Evolutionary conservation across 257 asterid species (phyloP).

Genomic region (Solanum microdontum): DNA sequence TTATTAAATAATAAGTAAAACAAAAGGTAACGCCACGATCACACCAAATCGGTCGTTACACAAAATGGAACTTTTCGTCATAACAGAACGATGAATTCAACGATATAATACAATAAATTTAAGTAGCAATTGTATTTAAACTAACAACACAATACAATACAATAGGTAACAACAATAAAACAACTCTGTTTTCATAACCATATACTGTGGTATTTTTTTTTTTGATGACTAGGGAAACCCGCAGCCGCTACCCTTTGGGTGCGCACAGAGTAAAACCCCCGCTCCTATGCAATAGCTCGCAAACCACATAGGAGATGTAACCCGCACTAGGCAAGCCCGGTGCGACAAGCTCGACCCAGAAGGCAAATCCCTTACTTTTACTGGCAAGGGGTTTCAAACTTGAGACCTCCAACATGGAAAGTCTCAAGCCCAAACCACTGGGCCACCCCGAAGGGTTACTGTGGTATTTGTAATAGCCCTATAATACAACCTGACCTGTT

Average conservation of each 20-base stretch:
- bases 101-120: not conserved
- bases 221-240: no score
- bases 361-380: no score
- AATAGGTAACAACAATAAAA: not conserved
- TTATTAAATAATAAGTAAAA: not conserved
- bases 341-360: no score
- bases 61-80: not conserved
- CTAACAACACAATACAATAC: not conserved
- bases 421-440: no score
- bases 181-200: not conserved
- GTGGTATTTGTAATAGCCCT: not conserved
- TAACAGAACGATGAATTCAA: not conserved
- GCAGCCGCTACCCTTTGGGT: no score
- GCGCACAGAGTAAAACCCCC: no score
- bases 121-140: not conserved
- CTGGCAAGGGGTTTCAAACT: no score
- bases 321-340: no score
- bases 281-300: no score
- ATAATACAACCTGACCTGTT: not conserved
- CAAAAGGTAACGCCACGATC: not conserved
- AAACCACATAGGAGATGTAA: no score
- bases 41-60: not conserved
- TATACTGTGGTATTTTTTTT: not conserved
- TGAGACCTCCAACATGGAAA: no score
- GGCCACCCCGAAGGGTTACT: not conserved